phyloP scores from a whole-genome alignment of 2,329 filamentous ascomycete species.

The Xenosphaeropsis pyriputrescens region DNA sequence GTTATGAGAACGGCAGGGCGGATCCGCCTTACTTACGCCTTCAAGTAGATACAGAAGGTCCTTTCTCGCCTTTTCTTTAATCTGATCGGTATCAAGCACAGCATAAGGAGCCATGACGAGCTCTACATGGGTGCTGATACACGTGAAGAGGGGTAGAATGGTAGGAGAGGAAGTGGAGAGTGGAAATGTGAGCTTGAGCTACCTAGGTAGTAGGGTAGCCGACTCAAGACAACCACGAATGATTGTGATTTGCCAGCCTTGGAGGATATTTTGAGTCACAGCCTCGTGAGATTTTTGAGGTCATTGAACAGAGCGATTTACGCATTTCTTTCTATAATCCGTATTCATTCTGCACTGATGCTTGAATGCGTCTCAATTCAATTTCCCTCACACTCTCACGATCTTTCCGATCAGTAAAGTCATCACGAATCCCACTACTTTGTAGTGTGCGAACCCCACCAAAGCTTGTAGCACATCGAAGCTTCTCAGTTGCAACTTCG shows the following conservation, averaged over 20 bases:
- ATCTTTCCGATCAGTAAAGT: conserved; percentile 16
- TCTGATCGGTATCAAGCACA: conserved; percentile 60
- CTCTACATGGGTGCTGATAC: conserved; percentile 28
- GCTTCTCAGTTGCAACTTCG: conserved; percentile 5
- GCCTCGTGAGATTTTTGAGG: too few species aligned
- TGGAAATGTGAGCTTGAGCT: background rate
- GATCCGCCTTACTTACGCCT: conserved; percentile 55
- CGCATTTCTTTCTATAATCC: too few species aligned
- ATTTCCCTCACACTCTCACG: conserved; percentile 6
- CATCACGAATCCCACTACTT: conserved; percentile 8
- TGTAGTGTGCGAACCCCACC: background rate
- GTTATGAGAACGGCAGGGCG: conserved; percentile 1
- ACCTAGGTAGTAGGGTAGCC: background rate
- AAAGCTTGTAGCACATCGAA: conserved; percentile 2
- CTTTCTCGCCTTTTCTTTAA: conserved; percentile 70
- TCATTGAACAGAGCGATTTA: too few species aligned
- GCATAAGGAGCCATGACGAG: conserved; percentile 53
- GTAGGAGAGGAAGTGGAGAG: background rate
- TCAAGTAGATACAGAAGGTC: conserved; percentile 85
- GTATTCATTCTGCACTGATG: too few species aligned
- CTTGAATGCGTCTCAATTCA: too few species aligned
- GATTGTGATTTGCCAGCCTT: too few species aligned
- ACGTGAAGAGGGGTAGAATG: background rate
- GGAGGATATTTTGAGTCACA: too few species aligned
- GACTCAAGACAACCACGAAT: background rate